Percentiles rank a stretch among this genome's conserved stretches.
phyloP scores from a whole-genome alignment of 495 filamentous ascomycete species.

The Podospora australis region DNA sequence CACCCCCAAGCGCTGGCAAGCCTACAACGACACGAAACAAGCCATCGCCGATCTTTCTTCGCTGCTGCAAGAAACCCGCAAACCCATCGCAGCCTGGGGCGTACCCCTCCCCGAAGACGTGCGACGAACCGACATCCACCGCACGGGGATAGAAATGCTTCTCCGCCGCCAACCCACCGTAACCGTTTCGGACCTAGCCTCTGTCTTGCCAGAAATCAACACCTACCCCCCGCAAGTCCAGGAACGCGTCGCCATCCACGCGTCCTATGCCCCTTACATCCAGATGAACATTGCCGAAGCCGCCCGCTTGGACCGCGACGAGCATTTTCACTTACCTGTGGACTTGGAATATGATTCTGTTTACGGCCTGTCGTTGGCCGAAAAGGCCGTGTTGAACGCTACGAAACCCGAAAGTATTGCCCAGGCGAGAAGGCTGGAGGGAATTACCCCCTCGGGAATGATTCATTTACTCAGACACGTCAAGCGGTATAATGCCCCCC shows the following conservation, averaged over 20 bases:
- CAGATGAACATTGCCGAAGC: constrained; percentile 58
- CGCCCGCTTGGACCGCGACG: constrained; percentile 64
- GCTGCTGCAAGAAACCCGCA: constrained; percentile 48
- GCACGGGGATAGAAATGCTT: constrained; percentile 71
- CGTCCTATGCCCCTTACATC: constrained; percentile 79
- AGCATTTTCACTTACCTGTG: constrained; percentile 61
- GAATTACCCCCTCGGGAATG: constrained; percentile 58
- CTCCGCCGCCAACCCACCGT: constrained; percentile 35
- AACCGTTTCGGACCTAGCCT: constrained; percentile 47
- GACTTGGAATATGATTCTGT: constrained; percentile 74
- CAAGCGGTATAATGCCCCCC: too few relatives aligned
- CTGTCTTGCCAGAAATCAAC: constrained; percentile 45
- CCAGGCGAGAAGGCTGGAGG: constrained; percentile 83
- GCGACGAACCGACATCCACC: constrained; percentile 31
- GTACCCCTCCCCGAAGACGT: constrained; percentile 56
- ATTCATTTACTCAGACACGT: constrained; percentile 52
- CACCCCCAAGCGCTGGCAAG: constrained; percentile 66
- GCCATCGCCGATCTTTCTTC: constrained; percentile 59
- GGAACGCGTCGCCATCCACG: constrained; percentile 69
- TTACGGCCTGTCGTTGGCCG: constrained; percentile 68
- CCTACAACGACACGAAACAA: constrained; percentile 54
- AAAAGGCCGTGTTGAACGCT: constrained; percentile 59
- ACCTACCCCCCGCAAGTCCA: constrained; percentile 50
- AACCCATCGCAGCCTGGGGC: constrained; percentile 65
- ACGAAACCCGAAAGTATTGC: constrained; percentile 77